Evolutionary conservation across 1,139 yeast species (phyloP), one percentile per base, ranked within the genome.

Genomic region (Cylindricascospora bacillispora): DNA sequence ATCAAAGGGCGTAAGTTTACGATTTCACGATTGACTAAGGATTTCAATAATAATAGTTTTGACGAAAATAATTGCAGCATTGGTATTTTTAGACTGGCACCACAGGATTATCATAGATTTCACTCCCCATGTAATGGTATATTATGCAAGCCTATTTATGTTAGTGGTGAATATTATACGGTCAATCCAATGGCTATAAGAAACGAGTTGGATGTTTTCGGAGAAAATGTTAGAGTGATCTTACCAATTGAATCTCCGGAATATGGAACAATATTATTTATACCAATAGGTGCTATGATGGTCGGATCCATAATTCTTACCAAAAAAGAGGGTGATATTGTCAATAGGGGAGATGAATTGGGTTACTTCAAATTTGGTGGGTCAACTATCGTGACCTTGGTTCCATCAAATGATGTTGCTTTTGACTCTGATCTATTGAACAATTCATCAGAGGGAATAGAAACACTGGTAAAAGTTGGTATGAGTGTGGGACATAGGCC

Each of bases 301-400:
- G 98, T 89, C 3, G 97, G 97, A 0, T 79, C 94, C 2, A 85
- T 77, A 3, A 68, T 83, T 0, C 56, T 86, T 22, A 76, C 89
- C 0, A 75, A 73, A n/a, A 49, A 65, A 30, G 70, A 65, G 26
- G 83, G 82, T 3, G 73, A 73, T 24, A 29, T 35, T 1, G 65
- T 86, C 5, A 46, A 57, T 11, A 63, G 89, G 32, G 81, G 89
- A 5, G 92, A 81, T 27, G 97, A 89, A 47, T 58, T 89, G 25
- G 98, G 98, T 0, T 86, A 82, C 49, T 89, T 89, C 63, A 82
- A 85, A 50, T 89, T 86, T 59, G 98, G 98, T 11, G 98, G 97
- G 0, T 81, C 94, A 0, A 89, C 98, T 0, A 65, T 83, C 11
- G 60, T 89, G 5, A 53, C 80, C 2, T 51, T 89, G 7, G 65